These are phyloP conservation scores for Mycena capillaripes DNA, from an alignment of 768 basidiomycete genomes.

Conservation along the genomic window DNA sequence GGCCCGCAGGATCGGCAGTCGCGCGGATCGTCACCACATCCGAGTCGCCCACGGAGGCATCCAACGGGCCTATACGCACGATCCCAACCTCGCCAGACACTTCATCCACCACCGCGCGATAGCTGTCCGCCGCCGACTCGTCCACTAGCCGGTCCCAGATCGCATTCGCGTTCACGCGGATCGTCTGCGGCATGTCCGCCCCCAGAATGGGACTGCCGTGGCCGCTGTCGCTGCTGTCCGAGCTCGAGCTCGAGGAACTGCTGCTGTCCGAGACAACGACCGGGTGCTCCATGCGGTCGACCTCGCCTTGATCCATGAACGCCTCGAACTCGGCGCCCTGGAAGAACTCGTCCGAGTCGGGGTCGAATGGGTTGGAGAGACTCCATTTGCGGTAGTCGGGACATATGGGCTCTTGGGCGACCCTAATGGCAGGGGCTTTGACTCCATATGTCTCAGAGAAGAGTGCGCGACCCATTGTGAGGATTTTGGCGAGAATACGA, in stretches of 20 bases:
- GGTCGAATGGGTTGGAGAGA: conserved; percentile 77
- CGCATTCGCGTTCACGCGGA: background rate
- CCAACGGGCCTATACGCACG: background rate
- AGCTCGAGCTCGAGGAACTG: conserved; percentile 31
- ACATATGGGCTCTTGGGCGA: conserved; percentile 54
- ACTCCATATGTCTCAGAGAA: conserved; percentile 61
- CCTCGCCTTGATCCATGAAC: conserved; percentile 64
- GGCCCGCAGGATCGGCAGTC: conserved; percentile 48
- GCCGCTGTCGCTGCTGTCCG: conserved; percentile 58
- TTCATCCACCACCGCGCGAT: background rate
- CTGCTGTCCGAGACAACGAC: conserved; percentile 42
- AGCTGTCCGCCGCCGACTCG: background rate
- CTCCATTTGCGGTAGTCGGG: conserved; percentile 69
- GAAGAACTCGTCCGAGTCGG: conserved; percentile 86
- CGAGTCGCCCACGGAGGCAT: too few species aligned
- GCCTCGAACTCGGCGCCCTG: conserved; percentile 75
- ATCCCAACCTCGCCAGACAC: background rate
- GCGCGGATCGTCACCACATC: conserved; percentile 54
- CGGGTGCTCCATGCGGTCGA: conserved; percentile 50
- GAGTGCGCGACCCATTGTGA: conserved; percentile 71
- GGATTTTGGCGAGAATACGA: conserved; percentile 19
- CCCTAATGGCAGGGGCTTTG: conserved; percentile 55
- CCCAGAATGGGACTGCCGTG: conserved; percentile 63
- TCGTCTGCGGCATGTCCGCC: conserved; percentile 26
- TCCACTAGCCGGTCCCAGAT: conserved; percentile 20